These are phyloP conservation scores for Musa balbisiana DNA, from an alignment of 202 grass and related monocot species.

Conservation along the genomic window DNA sequence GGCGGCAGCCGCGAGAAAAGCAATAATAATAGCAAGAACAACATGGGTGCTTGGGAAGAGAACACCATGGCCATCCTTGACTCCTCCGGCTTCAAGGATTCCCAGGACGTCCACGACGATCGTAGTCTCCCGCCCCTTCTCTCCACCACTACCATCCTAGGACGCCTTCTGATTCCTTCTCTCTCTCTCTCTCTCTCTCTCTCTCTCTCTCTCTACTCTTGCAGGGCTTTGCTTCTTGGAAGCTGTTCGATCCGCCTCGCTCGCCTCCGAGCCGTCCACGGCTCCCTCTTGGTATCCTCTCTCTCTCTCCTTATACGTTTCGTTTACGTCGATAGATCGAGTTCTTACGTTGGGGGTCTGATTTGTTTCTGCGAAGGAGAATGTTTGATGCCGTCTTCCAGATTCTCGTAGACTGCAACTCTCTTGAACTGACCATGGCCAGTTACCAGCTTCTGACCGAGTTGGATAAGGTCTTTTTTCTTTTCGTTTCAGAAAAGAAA, in stretches of 20 bases:
- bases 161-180: neutral
- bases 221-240: slow-evolving; percentile 68
- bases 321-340: neutral
- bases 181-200: neutral
- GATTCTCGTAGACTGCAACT: slow-evolving; percentile 54
- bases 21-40: no score
- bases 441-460: slow-evolving; percentile 75
- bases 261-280: slow-evolving; percentile 31
- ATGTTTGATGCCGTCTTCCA: slow-evolving; percentile 58
- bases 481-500: neutral
- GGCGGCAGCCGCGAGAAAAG: neutral
- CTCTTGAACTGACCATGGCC: slow-evolving; percentile 62
- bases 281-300: slow-evolving; percentile 49
- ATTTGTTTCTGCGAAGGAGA: slow-evolving; percentile 36
- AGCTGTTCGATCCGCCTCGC: slow-evolving; percentile 57
- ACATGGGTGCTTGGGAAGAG: slow-evolving; percentile 33
- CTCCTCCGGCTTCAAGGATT: slow-evolving; percentile 66
- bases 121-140: slow-evolving; percentile 28
- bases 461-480: slow-evolving; percentile 52
- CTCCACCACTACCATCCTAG: neutral
- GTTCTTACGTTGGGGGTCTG: neutral
- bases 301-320: neutral
- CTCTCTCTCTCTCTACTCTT: neutral
- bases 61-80: slow-evolving; percentile 94
- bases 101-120: slow-evolving; percentile 68